These are phyloP conservation scores for Talaromyces sp. DNA, from an alignment of 2,329 filamentous ascomycete species.

Conservation along the genomic window DNA sequence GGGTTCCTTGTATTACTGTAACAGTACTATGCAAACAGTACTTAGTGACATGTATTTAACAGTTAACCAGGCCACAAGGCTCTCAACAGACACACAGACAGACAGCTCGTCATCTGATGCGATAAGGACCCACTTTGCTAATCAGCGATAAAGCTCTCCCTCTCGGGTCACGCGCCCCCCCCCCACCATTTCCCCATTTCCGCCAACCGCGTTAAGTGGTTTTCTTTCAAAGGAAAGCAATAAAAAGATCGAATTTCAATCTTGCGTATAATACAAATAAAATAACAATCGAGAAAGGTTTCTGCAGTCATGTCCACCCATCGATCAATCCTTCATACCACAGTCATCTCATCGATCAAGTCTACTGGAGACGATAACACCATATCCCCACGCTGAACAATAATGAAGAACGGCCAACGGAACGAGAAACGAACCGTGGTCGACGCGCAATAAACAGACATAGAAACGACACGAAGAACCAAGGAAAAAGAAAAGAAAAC, in stretches of 20 bases:
- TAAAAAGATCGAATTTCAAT: too few relatives aligned
- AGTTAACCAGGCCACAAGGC: background rate
- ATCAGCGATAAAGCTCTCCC: conserved; percentile 1
- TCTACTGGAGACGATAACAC: background rate
- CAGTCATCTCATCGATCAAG: background rate
- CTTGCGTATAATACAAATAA: conserved; percentile 12
- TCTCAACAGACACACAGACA: background rate
- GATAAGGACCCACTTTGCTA: conserved; percentile 6
- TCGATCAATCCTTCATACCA: background rate
- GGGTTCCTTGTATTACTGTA: too few relatives aligned
- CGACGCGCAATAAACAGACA: background rate
- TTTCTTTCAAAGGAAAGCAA: too few relatives aligned
- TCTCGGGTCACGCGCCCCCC: conserved; percentile 3
- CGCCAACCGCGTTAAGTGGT: conserved; percentile 1
- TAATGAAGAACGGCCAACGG: background rate
- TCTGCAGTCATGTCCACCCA: background rate
- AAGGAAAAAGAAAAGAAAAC: background rate
- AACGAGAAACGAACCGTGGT: background rate
- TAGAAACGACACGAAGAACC: background rate
- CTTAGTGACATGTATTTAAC: too few relatives aligned
- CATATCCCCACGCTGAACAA: conserved; percentile 1
- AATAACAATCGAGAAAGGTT: background rate
- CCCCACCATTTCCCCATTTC: background rate
- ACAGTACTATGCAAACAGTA: too few relatives aligned
- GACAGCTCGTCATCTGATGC: conserved; percentile 7